Conservation (phyloP, 2,329 filamentous ascomycete genomes). For the Trichoderma hamatum region DNA sequence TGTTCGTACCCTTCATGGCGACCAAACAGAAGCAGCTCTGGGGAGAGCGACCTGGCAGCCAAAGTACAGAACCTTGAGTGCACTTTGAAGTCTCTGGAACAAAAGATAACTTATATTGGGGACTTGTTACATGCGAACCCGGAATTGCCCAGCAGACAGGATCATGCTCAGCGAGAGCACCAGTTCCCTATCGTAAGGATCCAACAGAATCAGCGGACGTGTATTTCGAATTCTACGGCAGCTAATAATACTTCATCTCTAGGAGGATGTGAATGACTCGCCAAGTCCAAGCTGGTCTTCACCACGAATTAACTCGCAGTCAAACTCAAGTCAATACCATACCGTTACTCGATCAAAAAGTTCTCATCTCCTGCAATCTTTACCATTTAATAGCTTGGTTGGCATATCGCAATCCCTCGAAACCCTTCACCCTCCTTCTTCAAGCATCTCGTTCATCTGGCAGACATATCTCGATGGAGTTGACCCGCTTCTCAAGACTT, state of each 20-base stretch:
- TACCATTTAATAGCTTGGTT: neutral
- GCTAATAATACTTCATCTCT: neutral
- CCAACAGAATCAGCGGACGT: neutral
- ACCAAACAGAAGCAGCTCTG: neutral
- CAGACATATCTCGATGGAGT: slow-evolving; percentile 28
- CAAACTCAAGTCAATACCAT: neutral
- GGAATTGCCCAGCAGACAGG: neutral
- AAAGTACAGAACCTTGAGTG: neutral
- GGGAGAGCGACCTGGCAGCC: neutral
- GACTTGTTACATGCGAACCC: neutral
- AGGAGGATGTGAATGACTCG: neutral
- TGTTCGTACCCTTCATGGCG: slow-evolving; percentile 27
- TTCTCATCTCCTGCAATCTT: neutral
- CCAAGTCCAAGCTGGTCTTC: neutral
- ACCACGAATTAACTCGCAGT: neutral
- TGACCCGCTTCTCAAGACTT: slow-evolving; percentile 28
- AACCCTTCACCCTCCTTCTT: slow-evolving; percentile 13
- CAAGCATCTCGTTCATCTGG: slow-evolving; percentile 24
- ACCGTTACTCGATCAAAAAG: neutral
- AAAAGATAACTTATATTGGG: neutral
- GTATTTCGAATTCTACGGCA: neutral
- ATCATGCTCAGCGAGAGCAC: neutral
- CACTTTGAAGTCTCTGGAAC: slow-evolving; percentile 4
- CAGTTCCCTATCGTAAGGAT: neutral
- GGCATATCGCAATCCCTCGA: neutral